phyloP scores from a whole-genome alignment of 1,139 yeast species.

The Ogataea hybrid region DNA sequence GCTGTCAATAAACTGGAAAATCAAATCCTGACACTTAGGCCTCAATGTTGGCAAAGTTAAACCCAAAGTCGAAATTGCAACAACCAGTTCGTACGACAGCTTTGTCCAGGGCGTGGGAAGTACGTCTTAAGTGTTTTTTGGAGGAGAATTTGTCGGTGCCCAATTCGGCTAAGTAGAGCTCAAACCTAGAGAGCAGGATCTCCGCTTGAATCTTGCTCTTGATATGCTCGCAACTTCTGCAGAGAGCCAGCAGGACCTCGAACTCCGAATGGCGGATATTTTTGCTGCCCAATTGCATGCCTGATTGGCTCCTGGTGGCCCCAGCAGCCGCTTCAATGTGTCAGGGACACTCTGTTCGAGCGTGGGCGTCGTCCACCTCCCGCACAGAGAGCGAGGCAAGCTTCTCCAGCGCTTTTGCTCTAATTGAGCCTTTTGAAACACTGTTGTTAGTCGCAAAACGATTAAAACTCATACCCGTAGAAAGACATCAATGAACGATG shows the following conservation, averaged over 20 bases:
- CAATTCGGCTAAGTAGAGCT: slow-evolving; percentile 57
- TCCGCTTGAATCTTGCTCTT: slow-evolving; percentile 48
- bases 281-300: slow-evolving; percentile 35
- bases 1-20: slow-evolving; percentile 28
- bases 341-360: slow-evolving; percentile 23
- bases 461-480: slow-evolving; percentile 17
- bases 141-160: slow-evolving; percentile 44
- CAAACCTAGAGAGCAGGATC: slow-evolving; percentile 50
- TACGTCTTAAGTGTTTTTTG: slow-evolving; percentile 27
- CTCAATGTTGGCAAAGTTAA: slow-evolving; percentile 36
- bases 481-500: slow-evolving; percentile 14
- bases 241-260: slow-evolving; percentile 69
- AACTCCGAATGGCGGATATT: slow-evolving; percentile 48
- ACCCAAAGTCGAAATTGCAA: slow-evolving; percentile 35
- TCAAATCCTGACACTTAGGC: slow-evolving; percentile 13
- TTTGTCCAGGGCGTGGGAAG: slow-evolving; percentile 33
- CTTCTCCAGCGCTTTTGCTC: slow-evolving; percentile 60
- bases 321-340: slow-evolving; percentile 25
- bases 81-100: slow-evolving; percentile 28
- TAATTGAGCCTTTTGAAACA: slow-evolving; percentile 34
- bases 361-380: slow-evolving; percentile 12
- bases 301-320: slow-evolving; percentile 13
- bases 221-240: slow-evolving; percentile 48
- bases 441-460: slow-evolving; percentile 18
- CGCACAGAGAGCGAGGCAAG: slow-evolving; percentile 40